phyloP scores from a whole-genome alignment of 352 stramenopile genomes.

The Pythium plurisporium region DNA sequence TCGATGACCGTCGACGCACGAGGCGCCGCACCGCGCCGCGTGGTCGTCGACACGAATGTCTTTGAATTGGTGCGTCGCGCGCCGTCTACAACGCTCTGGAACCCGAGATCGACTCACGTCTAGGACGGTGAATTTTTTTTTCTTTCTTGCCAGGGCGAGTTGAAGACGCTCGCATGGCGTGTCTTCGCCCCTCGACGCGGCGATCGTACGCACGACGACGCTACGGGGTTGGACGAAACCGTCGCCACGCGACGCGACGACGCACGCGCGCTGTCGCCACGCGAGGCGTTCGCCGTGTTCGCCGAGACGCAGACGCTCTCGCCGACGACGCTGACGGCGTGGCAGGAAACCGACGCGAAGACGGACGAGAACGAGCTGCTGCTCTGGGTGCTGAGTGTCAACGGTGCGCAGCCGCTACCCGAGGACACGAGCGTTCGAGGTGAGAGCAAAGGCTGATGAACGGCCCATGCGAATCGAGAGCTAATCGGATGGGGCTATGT shows the following conservation, averaged over 20 bases:
- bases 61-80: constrained; percentile 20
- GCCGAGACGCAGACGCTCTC: not conserved
- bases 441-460: no score
- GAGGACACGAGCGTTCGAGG: not conserved
- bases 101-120: no score
- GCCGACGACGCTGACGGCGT: constrained; percentile 14
- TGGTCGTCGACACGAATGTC: constrained; percentile 14
- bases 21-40: not conserved
- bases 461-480: no score
- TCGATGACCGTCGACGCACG: constrained; percentile 1
- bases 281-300: not conserved
- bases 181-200: not conserved
- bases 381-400: constrained; percentile 15
- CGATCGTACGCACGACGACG: constrained; percentile 2
- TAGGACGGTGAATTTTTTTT: no score
- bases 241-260: no score
- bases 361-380: not conserved
- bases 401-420: constrained; percentile 8
- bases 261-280: no score
- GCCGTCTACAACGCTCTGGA: not conserved
- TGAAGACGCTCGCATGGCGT: constrained; percentile 18
- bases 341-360: not conserved
- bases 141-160: not conserved
- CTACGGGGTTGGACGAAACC: no score
- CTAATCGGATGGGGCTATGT: not conserved